Evolutionary conservation across 2,329 filamentous ascomycete species (phyloP).

Genomic region (Podosphaera leucotricha): DNA sequence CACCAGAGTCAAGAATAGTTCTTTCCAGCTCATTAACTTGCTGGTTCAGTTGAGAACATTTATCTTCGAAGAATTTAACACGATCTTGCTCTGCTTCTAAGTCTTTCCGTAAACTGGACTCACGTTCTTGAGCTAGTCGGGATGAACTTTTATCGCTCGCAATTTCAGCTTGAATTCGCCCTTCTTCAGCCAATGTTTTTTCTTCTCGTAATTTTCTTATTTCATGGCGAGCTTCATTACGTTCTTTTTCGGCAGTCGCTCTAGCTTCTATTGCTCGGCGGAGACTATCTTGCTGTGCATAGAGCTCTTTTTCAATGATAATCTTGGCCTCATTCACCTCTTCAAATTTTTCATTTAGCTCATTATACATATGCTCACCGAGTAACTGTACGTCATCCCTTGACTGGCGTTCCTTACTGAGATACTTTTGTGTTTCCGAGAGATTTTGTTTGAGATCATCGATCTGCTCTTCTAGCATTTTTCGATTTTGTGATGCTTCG

Average conservation of each 20-base stretch:
- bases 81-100: slow-evolving; percentile 57
- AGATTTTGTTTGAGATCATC: slow-evolving; percentile 69
- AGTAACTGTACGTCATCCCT: slow-evolving; percentile 82
- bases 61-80: slow-evolving; percentile 55
- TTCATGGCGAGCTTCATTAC: slow-evolving; percentile 72
- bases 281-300: slow-evolving; percentile 78
- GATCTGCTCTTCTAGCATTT: slow-evolving; percentile 68
- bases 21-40: slow-evolving; percentile 73
- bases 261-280: slow-evolving; percentile 67
- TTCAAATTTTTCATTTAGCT: slow-evolving; percentile 66
- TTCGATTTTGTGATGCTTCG: slow-evolving; percentile 58
- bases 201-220: slow-evolving; percentile 61
- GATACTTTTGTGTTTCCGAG: slow-evolving; percentile 63
- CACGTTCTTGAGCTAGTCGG: slow-evolving; percentile 54
- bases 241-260: slow-evolving; percentile 57
- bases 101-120: slow-evolving; percentile 54
- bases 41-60: slow-evolving; percentile 50
- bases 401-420: slow-evolving; percentile 79
- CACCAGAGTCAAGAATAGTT: slow-evolving; percentile 69
- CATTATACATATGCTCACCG: slow-evolving; percentile 65
- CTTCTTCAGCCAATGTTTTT: slow-evolving; percentile 67
- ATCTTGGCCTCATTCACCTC: slow-evolving; percentile 84
- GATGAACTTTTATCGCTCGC: slow-evolving; percentile 61
- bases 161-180: slow-evolving; percentile 59
- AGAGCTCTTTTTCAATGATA: slow-evolving; percentile 92